Evolutionary conservation across 371 early-diverging fungal species (phyloP), one percentile per base, ranked within the genome.

Genomic region (Zychaea mexicana): DNA sequence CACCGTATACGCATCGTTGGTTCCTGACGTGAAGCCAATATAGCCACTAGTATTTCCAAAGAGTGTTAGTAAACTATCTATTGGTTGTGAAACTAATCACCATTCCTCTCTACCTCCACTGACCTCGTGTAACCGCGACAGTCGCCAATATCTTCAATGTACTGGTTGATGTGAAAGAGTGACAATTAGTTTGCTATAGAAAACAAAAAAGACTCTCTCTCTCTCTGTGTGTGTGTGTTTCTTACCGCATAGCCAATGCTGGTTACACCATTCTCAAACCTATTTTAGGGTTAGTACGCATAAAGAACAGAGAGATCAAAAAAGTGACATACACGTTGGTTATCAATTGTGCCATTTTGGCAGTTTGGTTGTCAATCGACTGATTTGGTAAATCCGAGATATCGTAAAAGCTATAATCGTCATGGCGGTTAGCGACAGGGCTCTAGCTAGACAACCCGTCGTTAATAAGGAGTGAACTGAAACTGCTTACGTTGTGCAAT

Each of bases 1-100:
- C 0, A 88, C 83, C 2, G 77, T 63, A 64, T 77, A 79, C 0
- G 83, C 83, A 61, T 86, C 86, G 26, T 85, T 83, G 12, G 86
- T 85, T 24, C 82, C 84, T 0, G 86, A 80, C 24, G 85, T 85
- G 49, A 86, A 88, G 3, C 85, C 85, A 46, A 86, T 84, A 60
- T 83, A 81, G n/a, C 87, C 87, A 45, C 84, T 79, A 60, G 13
- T 36, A 15, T 36, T 1, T n/a, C n/a, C n/a, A n/a, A n/a, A n/a
- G n/a, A n/a, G n/a, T n/a, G 38, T 15, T 9, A 9, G 38, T 15
- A 36, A 36, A 9, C 38, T 7, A 9, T 36, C 38, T 7, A 9
- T 36, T 36, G 15, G 38, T 36, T 36, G 38, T 59, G 12, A 17
- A 17, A 61, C n/a, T n/a, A n/a, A n/a, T n/a, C n/a, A n/a, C 19